Evolutionary conservation across 495 filamentous ascomycete species (phyloP).

Genomic region (Platismatia glauca): DNA sequence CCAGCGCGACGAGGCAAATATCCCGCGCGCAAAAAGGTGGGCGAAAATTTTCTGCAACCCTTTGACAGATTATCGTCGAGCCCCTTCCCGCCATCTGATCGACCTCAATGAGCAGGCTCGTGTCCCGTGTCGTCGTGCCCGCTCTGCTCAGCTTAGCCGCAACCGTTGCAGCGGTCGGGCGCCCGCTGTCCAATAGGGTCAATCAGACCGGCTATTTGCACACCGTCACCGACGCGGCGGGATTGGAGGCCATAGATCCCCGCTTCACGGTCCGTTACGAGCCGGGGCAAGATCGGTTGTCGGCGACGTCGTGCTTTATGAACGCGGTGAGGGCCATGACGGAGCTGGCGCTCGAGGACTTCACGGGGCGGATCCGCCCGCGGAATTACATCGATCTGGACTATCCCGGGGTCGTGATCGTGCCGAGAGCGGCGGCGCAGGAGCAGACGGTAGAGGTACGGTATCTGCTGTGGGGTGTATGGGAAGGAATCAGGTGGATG

Average conservation of each 20-base stretch:
- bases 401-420: neutral
- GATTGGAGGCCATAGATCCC: neutral
- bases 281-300: neutral
- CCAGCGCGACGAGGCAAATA: too few species aligned
- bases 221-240: neutral
- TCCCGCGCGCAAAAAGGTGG: neutral
- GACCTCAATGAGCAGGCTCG: neutral
- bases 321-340: neutral
- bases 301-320: neutral
- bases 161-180: neutral
- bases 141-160: neutral
- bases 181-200: neutral
- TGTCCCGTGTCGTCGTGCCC: neutral
- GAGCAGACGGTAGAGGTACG: neutral
- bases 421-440: neutral
- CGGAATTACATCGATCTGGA: neutral
- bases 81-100: too few species aligned
- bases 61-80: neutral
- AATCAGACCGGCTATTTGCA: neutral
- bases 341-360: neutral
- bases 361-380: neutral
- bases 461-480: neutral
- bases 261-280: neutral
- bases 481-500: neutral
- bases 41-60: too few species aligned